Conservation (phyloP, 2,329 filamentous ascomycete genomes). For the Fusarium hainanense region DNA sequence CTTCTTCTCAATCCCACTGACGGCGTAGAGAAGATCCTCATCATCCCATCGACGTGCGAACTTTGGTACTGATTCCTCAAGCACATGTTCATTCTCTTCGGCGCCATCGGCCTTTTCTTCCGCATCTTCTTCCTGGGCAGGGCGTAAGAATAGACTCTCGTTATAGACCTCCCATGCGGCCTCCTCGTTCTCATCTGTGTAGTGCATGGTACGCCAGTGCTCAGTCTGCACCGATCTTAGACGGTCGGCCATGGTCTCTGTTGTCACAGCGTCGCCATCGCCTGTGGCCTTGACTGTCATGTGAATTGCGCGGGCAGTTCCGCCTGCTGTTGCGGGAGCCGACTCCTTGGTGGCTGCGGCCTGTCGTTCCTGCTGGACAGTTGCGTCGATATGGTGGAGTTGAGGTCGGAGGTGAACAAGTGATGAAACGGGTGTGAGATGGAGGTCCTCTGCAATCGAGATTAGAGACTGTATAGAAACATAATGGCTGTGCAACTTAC, state of each 20-base stretch:
- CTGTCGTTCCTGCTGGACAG: conserved; percentile 73
- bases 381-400: conserved; percentile 91
- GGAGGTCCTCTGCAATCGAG: conserved; percentile 73
- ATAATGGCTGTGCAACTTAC: conserved; percentile 60
- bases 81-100: conserved; percentile 25
- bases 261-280: conserved; percentile 72
- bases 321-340: conserved; percentile 47
- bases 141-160: conserved; percentile 68
- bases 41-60: conserved; percentile 58
- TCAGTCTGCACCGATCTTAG: conserved; percentile 84
- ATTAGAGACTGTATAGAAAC: conserved; percentile 29
- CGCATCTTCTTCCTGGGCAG: conserved; percentile 25
- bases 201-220: conserved; percentile 81
- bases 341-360: conserved; percentile 55
- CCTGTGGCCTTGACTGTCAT: conserved; percentile 85
- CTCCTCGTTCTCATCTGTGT: conserved; percentile 82
- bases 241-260: conserved; percentile 78
- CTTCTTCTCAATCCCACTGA: conserved; percentile 57
- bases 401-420: conserved; percentile 91
- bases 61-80: conserved; percentile 54
- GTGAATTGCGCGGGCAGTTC: conserved; percentile 80
- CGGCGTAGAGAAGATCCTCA: conserved; percentile 57
- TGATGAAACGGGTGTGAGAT: conserved; percentile 84
- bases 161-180: conserved; percentile 81
- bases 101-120: conserved; percentile 36